Conservation (phyloP, 352 stramenopile genomes). For the Phytopythium kandeliae region DNA sequence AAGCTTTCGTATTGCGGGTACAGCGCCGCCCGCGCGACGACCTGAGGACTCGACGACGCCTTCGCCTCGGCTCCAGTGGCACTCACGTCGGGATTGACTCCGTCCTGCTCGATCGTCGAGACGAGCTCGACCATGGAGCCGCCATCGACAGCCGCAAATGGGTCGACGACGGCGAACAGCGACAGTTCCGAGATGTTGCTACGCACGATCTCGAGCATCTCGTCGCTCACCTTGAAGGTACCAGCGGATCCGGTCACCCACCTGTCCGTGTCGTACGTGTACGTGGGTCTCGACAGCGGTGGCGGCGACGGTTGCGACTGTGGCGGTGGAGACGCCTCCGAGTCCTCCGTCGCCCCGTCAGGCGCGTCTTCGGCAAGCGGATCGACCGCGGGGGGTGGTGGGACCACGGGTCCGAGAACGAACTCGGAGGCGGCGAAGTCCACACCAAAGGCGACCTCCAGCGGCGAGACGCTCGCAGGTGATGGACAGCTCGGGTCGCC, state of each 20-base stretch:
- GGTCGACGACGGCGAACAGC: slow-evolving; percentile 51
- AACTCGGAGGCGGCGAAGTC: slow-evolving; percentile 64
- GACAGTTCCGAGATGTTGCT: slow-evolving; percentile 45
- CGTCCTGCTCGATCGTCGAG: slow-evolving; percentile 10
- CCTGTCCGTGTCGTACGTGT: slow-evolving; percentile 65
- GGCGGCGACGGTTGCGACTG: neutral
- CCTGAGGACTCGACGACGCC: neutral
- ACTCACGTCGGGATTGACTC: neutral
- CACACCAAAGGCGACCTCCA: slow-evolving; percentile 50
- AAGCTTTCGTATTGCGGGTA: neutral
- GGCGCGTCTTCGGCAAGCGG: neutral
- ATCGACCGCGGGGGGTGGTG: neutral
- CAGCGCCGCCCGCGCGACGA: neutral
- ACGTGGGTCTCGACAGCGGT: neutral
- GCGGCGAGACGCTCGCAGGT: slow-evolving; percentile 24
- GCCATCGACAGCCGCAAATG: slow-evolving; percentile 51
- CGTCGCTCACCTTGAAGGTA: slow-evolving; percentile 46
- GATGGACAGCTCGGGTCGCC: slow-evolving; percentile 13
- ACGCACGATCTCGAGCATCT: slow-evolving; percentile 52
- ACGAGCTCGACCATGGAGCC: slow-evolving; percentile 27
- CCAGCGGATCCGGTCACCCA: slow-evolving; percentile 47
- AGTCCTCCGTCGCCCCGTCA: slow-evolving; percentile 1
- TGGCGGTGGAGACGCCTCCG: slow-evolving; percentile 5
- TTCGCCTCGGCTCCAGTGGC: neutral
- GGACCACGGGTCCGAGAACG: neutral